These are phyloP conservation scores for Chrysoporthe deuterocubensis DNA, from an alignment of 2,329 filamentous ascomycete genomes.

Conservation along the genomic window DNA sequence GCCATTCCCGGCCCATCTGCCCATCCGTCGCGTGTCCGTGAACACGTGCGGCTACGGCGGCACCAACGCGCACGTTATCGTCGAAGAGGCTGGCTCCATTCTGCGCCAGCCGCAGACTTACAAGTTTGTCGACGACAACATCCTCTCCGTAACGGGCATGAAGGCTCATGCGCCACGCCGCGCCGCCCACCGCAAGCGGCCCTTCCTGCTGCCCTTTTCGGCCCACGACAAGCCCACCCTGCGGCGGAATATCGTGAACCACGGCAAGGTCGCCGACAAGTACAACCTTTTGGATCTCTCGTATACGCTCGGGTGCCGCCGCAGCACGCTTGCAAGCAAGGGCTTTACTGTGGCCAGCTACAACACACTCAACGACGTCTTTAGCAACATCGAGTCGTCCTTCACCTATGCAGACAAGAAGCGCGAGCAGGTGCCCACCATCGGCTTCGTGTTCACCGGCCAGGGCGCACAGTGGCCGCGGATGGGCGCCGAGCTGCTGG, in stretches of 20 bases:
- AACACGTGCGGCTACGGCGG: conserved; percentile 44
- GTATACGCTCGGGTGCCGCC: neutral
- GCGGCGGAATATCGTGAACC: neutral
- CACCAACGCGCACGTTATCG: conserved; percentile 29
- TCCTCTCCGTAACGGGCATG: no score
- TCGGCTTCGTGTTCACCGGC: conserved; percentile 24
- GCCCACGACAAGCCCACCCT: conserved; percentile 5
- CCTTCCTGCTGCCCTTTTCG: conserved; percentile 5
- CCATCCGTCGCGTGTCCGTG: conserved; percentile 34
- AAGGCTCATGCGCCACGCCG: no score
- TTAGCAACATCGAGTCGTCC: neutral
- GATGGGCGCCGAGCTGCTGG: conserved; percentile 22
- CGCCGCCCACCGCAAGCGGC: neutral
- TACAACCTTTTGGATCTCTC: neutral
- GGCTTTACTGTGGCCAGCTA: no score
- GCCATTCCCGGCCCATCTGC: neutral
- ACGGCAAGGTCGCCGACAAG: no score
- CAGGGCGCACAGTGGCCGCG: conserved; percentile 23
- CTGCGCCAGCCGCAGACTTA: conserved; percentile 3
- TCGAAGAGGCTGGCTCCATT: neutral
- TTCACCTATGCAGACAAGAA: conserved; percentile 2
- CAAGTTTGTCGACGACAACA: neutral
- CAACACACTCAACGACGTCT: neutral
- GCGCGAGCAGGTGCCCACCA: neutral
- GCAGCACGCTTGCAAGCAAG: no score